A percentile compares a stretch with the other conserved stretches of the same genome.
phyloP scores from a whole-genome alignment of 768 basidiomycete genomes.

The Trametes villosa region DNA sequence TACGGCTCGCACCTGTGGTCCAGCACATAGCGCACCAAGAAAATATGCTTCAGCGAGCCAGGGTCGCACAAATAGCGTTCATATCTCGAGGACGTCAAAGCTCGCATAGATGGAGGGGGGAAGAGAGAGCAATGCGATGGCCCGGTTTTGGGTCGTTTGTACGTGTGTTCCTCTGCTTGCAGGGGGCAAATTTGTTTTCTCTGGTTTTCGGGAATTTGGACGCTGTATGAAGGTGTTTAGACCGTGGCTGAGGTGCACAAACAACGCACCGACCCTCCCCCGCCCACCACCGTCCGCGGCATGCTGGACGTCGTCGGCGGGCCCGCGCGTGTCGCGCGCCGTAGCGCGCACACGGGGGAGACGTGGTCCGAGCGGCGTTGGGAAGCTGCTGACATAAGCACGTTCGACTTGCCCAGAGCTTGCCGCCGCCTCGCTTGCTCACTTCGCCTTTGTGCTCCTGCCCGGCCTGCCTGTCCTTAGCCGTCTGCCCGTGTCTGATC shows the following conservation, averaged over 20 bases:
- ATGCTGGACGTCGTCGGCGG: slow-evolving; percentile 15
- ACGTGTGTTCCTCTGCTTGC: slow-evolving; percentile 40
- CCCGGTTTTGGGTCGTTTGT: slow-evolving; percentile 34
- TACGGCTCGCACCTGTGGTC: background rate
- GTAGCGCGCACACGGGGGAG: background rate
- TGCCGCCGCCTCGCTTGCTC: slow-evolving; percentile 34
- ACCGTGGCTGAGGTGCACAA: slow-evolving; percentile 43
- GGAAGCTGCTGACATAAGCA: slow-evolving; percentile 37
- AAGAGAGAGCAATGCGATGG: slow-evolving; percentile 16
- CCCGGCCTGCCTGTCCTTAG: slow-evolving; percentile 11
- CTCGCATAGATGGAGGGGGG: background rate
- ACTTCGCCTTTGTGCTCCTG: slow-evolving; percentile 19
- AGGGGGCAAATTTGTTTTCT: slow-evolving; percentile 64
- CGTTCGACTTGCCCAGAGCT: slow-evolving; percentile 27
- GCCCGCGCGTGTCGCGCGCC: slow-evolving; percentile 1
- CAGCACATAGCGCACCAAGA: background rate
- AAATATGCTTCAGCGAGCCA: background rate
- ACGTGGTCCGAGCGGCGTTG: slow-evolving; percentile 34
- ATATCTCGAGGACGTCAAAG: background rate
- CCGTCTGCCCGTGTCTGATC: background rate
- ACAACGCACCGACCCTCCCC: slow-evolving; percentile 33
- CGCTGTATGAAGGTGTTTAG: slow-evolving; percentile 67
- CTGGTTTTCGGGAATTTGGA: slow-evolving; percentile 77
- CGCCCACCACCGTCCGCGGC: slow-evolving; percentile 10
- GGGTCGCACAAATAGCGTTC: background rate